Percentiles rank a stretch among this genome's conserved stretches.
Conservation (phyloP, 495 filamentous ascomycete species). For the Thermothielavioides terrestris region DNA sequence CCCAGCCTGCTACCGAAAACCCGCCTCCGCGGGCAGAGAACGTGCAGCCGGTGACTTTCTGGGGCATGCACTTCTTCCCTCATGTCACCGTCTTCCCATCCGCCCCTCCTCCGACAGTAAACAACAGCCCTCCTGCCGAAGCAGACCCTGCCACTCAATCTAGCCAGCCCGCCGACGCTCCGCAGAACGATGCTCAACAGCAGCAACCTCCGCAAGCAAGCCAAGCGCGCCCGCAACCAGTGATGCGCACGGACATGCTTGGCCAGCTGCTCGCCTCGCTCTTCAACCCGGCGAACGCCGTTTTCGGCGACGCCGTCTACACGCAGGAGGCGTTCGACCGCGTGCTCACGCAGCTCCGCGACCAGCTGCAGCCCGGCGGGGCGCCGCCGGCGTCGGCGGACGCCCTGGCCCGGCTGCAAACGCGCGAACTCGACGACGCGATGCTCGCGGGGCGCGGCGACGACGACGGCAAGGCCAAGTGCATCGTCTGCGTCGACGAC, state of each 20-base stretch:
- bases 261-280: constrained; percentile 37
- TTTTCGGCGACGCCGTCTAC: constrained; percentile 72
- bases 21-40: not conserved
- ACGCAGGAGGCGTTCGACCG: constrained; percentile 81
- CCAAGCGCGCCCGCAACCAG: not conserved
- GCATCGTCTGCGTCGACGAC: constrained; percentile 86
- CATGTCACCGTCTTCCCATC: not conserved
- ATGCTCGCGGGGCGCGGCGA: constrained; percentile 44
- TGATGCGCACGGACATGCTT: not conserved
- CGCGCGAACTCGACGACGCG: constrained; percentile 51
- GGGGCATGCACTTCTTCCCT: constrained; percentile 10
- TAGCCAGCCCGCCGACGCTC: not conserved
- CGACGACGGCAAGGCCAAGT: constrained; percentile 50
- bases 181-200: not conserved
- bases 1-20: not conserved
- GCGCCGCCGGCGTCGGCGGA: constrained; percentile 68
- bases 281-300: constrained; percentile 45
- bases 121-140: constrained; percentile 1
- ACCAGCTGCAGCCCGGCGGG: constrained; percentile 60
- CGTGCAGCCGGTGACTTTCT: not conserved
- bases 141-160: not conserved
- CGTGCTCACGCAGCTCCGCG: constrained; percentile 76
- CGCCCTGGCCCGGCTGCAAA: constrained; percentile 63
- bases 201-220: constrained; percentile 2
- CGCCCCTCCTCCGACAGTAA: not conserved